These are phyloP conservation scores for Karstenula rhodostoma DNA, from an alignment of 2,329 filamentous ascomycete genomes.

Conservation along the genomic window DNA sequence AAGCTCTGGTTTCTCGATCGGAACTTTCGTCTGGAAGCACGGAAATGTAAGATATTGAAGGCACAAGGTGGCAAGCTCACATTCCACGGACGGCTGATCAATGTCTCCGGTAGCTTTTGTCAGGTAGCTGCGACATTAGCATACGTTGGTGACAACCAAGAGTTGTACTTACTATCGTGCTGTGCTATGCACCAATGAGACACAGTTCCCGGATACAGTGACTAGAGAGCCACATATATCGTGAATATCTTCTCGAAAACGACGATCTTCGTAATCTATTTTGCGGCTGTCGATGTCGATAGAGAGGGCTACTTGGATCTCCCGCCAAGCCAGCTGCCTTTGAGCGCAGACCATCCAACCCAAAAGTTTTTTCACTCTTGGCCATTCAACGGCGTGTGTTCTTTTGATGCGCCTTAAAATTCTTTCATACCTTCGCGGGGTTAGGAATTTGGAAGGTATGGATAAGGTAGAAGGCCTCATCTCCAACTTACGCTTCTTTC, in stretches of 20 bases:
- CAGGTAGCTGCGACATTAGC: constrained; percentile 28
- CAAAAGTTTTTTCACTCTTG: constrained; percentile 28
- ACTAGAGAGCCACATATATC: constrained; percentile 38
- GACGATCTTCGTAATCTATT: constrained; percentile 30
- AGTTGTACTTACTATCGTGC: constrained; percentile 26
- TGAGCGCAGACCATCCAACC: constrained; percentile 41
- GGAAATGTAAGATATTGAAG: constrained; percentile 36
- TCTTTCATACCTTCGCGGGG: constrained; percentile 30
- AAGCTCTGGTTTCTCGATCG: constrained; percentile 21
- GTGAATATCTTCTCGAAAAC: constrained; percentile 31
- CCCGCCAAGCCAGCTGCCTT: constrained; percentile 35
- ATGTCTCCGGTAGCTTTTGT: constrained; percentile 28
- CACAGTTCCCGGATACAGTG: constrained; percentile 19
- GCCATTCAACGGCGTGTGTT: constrained; percentile 21
- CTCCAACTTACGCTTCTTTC: constrained; percentile 32
- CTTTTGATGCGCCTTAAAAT: constrained; percentile 33
- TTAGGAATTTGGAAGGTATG: not conserved
- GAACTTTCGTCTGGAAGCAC: constrained; percentile 27
- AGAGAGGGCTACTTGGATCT: constrained; percentile 38
- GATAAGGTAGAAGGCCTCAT: not conserved
- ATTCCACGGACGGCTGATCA: constrained; percentile 33
- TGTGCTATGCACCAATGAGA: constrained; percentile 34
- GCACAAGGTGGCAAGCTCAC: constrained; percentile 35
- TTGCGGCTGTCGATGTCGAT: constrained; percentile 27
- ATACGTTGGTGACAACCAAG: not conserved